These are phyloP conservation scores for Fomitopsis betulina DNA, from an alignment of 1,284 basidiomycete species.

Conservation along the genomic window DNA sequence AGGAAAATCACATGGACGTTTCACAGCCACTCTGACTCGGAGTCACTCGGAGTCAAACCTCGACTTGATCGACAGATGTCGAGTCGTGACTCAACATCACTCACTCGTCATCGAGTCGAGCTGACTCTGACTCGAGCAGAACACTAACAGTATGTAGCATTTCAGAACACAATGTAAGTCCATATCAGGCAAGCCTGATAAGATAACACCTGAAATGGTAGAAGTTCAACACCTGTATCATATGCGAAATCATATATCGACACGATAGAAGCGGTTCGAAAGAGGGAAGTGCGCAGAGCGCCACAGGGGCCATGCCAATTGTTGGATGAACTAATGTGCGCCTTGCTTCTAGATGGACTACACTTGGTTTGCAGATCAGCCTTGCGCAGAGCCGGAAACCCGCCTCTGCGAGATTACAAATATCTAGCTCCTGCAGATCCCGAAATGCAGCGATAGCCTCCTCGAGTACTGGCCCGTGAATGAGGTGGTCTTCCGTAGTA, in stretches of 20 bases:
- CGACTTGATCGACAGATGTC: no score
- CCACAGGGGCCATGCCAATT: not conserved
- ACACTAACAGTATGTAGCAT: no score
- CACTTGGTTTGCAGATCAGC: not conserved
- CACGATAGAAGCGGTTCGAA: not conserved
- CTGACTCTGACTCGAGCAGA: no score
- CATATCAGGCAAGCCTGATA: no score
- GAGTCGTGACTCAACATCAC: no score
- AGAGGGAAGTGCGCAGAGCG: not conserved
- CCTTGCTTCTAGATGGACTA: not conserved
- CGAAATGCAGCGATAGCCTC: not conserved
- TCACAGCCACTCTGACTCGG: no score
- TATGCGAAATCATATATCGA: not conserved
- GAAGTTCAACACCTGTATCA: no score
- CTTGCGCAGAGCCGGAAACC: conserved; percentile 25
- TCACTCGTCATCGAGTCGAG: no score
- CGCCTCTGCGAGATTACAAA: not conserved
- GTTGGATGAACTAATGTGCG: not conserved
- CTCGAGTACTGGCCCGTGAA: not conserved
- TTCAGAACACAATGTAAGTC: no score
- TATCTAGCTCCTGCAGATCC: not conserved
- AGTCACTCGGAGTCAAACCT: no score
- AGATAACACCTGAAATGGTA: no score
- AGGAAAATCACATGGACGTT: no score
- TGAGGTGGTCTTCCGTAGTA: not conserved